A percentile compares a stretch with the other conserved stretches of the same genome.
Conservation (phyloP, 2,329 filamentous ascomycete species). For the Neodidymelliopsis sp. region DNA sequence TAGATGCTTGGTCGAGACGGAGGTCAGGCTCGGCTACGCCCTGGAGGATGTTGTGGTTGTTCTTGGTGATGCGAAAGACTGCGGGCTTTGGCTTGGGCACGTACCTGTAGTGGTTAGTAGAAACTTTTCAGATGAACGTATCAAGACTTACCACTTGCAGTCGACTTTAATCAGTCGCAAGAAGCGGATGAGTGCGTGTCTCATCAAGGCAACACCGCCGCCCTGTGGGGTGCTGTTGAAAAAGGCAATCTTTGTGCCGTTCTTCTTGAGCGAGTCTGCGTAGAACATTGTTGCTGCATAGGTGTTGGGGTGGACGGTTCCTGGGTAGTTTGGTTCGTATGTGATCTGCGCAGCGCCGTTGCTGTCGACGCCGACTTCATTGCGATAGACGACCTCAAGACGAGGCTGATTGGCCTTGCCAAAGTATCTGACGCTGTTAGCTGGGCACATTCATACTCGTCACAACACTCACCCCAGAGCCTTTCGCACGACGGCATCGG, state of each 20-base stretch:
- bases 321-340: constrained; percentile 64
- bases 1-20: constrained; percentile 69
- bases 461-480: constrained; percentile 68
- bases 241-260: constrained; percentile 75
- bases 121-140: background rate
- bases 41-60: constrained; percentile 87
- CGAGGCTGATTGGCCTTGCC: constrained; percentile 75
- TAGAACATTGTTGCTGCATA: constrained; percentile 72
- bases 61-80: constrained; percentile 85
- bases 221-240: constrained; percentile 83
- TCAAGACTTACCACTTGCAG: constrained; percentile 73
- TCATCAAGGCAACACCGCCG: constrained; percentile 83
- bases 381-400: constrained; percentile 70
- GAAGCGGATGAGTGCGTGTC: constrained; percentile 78
- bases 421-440: constrained; percentile 57
- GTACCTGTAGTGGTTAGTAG: constrained; percentile 56
- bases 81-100: constrained; percentile 82
- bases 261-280: constrained; percentile 67
- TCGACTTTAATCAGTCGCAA: constrained; percentile 71
- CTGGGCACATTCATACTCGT: background rate
- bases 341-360: constrained; percentile 69
- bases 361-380: constrained; percentile 74
- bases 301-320: constrained; percentile 67
- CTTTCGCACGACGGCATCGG: constrained; percentile 81
- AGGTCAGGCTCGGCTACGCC: constrained; percentile 71